These are phyloP conservation scores for Huiozyma naganishii DNA, from an alignment of 805 yeast genomes.

Conservation along the genomic window DNA sequence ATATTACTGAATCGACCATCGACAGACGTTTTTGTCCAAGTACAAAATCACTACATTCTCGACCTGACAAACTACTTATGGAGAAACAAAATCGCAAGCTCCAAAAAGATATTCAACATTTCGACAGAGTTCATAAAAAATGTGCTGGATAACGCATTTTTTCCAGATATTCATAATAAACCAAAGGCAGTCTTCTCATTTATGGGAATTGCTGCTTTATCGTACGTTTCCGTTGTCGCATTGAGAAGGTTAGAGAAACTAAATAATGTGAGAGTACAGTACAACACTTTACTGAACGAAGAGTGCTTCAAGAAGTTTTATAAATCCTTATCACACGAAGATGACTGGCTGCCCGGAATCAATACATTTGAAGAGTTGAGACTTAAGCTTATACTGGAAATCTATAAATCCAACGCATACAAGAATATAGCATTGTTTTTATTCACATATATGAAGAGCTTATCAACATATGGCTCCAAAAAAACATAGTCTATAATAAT, in stretches of 20 bases:
- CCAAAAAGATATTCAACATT: constrained; percentile 12
- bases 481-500: background rate
- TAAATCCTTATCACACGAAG: background rate
- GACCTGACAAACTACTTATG: constrained; percentile 24
- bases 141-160: constrained; percentile 7
- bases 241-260: constrained; percentile 8
- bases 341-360: constrained; percentile 9
- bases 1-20: constrained; percentile 8
- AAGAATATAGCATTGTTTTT: constrained; percentile 40
- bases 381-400: constrained; percentile 32
- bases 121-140: constrained; percentile 16
- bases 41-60: constrained; percentile 18
- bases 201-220: constrained; percentile 17
- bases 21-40: constrained; percentile 9
- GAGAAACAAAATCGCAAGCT: constrained; percentile 17
- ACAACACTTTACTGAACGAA: constrained; percentile 10
- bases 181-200: constrained; percentile 13
- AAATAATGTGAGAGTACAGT: constrained; percentile 2
- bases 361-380: constrained; percentile 36
- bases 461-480: constrained; percentile 22
- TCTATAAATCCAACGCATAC: constrained; percentile 32
- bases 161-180: constrained; percentile 7
- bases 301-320: constrained; percentile 14
- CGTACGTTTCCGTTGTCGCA: constrained; percentile 8
- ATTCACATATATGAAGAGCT: constrained; percentile 43